A percentile compares a stretch with the other conserved stretches of the same genome.
Evolutionary conservation across 305 asterid genomes (phyloP).

Genomic region (Lippia alba): DNA sequence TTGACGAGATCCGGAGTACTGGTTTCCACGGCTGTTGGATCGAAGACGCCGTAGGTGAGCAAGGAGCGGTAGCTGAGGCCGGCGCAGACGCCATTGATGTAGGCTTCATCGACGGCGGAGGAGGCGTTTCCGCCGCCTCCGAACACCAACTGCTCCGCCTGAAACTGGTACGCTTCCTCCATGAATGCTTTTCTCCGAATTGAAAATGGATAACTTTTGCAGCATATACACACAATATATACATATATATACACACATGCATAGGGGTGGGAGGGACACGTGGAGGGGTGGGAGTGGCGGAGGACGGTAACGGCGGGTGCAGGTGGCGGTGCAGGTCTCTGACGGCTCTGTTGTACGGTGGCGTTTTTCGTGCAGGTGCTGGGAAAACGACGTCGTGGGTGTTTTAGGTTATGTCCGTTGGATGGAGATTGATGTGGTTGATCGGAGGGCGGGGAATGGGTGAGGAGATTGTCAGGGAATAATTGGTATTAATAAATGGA

Average conservation of each 20-base stretch:
- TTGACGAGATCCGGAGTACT: constrained; percentile 32
- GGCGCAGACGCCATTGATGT: constrained; percentile 40
- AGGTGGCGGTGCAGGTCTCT: constrained; percentile 37
- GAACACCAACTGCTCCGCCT: background rate
- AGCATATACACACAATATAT: background rate
- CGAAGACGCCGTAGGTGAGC: constrained; percentile 25
- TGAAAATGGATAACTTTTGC: constrained; percentile 6
- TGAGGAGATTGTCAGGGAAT: constrained; percentile 43
- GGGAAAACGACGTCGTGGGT: constrained; percentile 31
- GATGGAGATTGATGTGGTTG: constrained; percentile 23
- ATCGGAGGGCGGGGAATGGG: constrained; percentile 36
- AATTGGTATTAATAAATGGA: background rate
- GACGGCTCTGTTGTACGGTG: constrained; percentile 40
- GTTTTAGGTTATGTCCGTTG: constrained; percentile 26
- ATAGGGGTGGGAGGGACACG: constrained; percentile 31
- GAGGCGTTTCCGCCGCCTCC: constrained; percentile 28
- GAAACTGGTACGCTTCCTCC: constrained; percentile 35
- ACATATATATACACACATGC: background rate
- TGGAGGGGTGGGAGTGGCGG: constrained; percentile 28
- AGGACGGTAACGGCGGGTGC: constrained; percentile 14
- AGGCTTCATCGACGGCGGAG: constrained; percentile 44
- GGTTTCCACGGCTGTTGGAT: constrained; percentile 31
- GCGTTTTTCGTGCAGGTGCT: constrained; percentile 29
- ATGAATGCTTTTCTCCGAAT: constrained; percentile 6
- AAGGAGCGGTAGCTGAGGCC: constrained; percentile 54